Evolutionary conservation across 2,329 filamentous ascomycete genomes (phyloP).

Genomic region (Myriosclerotinia curreyana): DNA sequence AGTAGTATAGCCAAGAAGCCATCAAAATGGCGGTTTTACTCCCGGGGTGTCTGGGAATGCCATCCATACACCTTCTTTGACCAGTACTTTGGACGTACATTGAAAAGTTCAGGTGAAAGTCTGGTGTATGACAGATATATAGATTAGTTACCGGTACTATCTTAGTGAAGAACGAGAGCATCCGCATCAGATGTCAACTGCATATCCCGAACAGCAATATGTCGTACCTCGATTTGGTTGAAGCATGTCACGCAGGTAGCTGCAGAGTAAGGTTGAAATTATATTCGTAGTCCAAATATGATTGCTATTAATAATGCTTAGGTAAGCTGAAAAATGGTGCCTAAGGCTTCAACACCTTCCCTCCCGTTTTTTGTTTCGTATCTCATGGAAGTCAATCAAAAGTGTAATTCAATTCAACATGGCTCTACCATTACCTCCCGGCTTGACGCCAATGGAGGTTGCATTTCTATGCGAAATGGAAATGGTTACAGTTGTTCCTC

Average conservation of each 20-base stretch:
- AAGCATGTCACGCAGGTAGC: not conserved
- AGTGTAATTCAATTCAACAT: conserved; percentile 26
- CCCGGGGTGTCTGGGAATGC: not conserved
- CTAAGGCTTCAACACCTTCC: not conserved
- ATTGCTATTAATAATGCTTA: no score
- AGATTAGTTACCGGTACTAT: not conserved
- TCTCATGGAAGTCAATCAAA: not conserved
- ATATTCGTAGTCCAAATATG: no score
- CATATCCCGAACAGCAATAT: not conserved
- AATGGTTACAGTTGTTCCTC: conserved; percentile 85
- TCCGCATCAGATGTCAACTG: not conserved
- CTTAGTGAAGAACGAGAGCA: not conserved
- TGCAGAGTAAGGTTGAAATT: no score
- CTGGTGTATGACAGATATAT: not conserved
- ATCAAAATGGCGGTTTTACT: not conserved
- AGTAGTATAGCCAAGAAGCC: not conserved
- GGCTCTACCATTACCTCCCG: conserved; percentile 39
- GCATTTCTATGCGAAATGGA: conserved; percentile 98
- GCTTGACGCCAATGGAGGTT: conserved; percentile 81
- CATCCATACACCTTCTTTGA: not conserved
- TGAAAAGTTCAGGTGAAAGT: not conserved
- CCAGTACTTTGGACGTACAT: no score
- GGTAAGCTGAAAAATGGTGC: not conserved
- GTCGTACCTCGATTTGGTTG: no score
- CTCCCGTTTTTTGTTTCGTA: not conserved